phyloP scores from a whole-genome alignment of 257 asterid species.

The Gentiana straminea region DNA sequence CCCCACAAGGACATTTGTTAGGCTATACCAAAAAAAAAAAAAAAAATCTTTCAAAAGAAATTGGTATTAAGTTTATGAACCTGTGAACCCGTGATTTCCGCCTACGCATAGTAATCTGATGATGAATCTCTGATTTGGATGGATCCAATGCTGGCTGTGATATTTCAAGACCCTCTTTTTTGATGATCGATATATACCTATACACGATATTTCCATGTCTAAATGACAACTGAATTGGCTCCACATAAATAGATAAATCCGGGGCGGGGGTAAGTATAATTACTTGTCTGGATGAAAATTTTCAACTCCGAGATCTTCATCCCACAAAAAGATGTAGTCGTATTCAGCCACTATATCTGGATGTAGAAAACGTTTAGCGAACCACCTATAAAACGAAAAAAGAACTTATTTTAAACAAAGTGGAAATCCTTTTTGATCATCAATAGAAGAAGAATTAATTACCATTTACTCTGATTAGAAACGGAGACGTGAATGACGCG shows the following conservation, averaged over 20 bases:
- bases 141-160: constrained; percentile 79
- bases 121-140: constrained; percentile 55
- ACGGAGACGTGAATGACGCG: constrained; percentile 68
- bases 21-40: too few relatives aligned
- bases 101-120: constrained; percentile 54
- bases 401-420: neutral
- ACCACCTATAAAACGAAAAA: constrained; percentile 53
- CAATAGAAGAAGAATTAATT: constrained; percentile 1
- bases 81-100: constrained; percentile 63
- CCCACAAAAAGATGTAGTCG: constrained; percentile 82
- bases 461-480: constrained; percentile 78
- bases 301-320: constrained; percentile 81
- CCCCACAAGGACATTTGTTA: neutral
- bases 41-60: too few relatives aligned
- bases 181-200: constrained; percentile 60
- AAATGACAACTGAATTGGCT: too few relatives aligned
- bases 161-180: constrained; percentile 73
- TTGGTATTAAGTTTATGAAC: too few relatives aligned
- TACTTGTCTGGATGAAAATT: constrained; percentile 66
- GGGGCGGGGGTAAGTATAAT: too few relatives aligned
- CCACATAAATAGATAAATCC: constrained; percentile 1
- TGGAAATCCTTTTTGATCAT: too few relatives aligned
- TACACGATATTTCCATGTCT: constrained; percentile 1
- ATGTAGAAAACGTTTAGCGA: constrained; percentile 86
- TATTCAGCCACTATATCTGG: constrained; percentile 86